A percentile compares a stretch with the other conserved stretches of the same genome.
These are phyloP conservation scores for Solanum paucissectum DNA, from an alignment of 257 asterid species.

Conservation along the genomic window DNA sequence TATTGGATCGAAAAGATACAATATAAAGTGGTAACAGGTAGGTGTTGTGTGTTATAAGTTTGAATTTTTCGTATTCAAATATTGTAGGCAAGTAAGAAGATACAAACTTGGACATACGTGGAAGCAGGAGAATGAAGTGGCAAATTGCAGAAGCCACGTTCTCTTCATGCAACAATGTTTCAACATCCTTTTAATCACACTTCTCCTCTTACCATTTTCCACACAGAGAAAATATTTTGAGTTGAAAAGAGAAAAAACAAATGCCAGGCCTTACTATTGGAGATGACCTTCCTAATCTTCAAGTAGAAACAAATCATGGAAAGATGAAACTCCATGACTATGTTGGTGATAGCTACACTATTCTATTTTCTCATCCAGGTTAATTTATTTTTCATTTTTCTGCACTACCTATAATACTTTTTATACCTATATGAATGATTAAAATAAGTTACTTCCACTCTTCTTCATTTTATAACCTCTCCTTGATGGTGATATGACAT, in stretches of 20 bases:
- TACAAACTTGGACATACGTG: constrained; percentile 10
- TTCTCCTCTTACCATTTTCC: not conserved
- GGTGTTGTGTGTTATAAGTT: not conserved
- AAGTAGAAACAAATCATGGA: constrained; percentile 80
- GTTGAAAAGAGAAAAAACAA: not conserved
- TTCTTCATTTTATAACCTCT: not conserved
- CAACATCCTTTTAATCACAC: not conserved
- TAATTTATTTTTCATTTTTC: not conserved
- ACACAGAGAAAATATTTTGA: not conserved
- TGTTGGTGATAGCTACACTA: constrained; percentile 40
- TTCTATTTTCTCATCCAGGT: constrained; percentile 87
- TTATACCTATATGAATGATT: not conserved
- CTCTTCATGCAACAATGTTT: constrained; percentile 11
- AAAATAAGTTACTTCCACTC: not conserved
- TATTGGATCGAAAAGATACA: not conserved
- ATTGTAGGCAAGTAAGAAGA: not conserved
- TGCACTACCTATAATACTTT: not conserved
- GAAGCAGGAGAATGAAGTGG: constrained; percentile 12
- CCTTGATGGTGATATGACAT: not conserved
- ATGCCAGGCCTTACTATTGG: constrained; percentile 90
- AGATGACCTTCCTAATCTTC: constrained; percentile 58
- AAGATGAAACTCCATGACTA: constrained; percentile 62
- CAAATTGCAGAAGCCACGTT: constrained; percentile 13
- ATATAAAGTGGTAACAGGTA: not conserved
- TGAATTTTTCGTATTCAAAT: not conserved